A percentile compares a stretch with the other conserved stretches of the same genome.
Evolutionary conservation across 345 rosid species (phyloP).

Genomic region (Rhodamnia argentea): DNA sequence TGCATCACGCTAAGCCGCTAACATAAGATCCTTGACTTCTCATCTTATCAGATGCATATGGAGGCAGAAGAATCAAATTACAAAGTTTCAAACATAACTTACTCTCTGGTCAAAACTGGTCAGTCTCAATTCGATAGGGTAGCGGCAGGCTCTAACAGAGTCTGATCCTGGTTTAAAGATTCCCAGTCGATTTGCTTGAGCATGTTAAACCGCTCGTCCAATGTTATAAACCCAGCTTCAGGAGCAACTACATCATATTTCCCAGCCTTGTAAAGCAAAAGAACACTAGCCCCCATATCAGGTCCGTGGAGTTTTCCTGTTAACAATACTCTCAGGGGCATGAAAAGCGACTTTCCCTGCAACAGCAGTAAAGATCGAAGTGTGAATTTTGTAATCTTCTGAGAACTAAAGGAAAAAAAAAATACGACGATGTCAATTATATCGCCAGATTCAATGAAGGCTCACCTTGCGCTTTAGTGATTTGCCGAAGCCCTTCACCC

Average conservation of each 20-base stretch:
- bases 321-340: conserved; percentile 76
- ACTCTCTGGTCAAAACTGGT: background rate
- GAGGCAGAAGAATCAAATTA: background rate
- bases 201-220: conserved; percentile 55
- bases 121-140: conserved; percentile 9
- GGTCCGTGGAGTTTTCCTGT: conserved; percentile 95
- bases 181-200: conserved; percentile 62
- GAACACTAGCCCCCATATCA: conserved; percentile 62
- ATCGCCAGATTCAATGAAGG: background rate
- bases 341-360: conserved; percentile 89
- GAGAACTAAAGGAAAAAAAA: background rate
- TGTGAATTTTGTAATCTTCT: background rate
- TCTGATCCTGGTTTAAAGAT: conserved; percentile 34
- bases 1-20: background rate
- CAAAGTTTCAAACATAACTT: background rate
- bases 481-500: conserved; percentile 87
- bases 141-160: conserved; percentile 39
- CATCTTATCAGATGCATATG: background rate
- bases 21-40: background rate
- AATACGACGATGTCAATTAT: background rate
- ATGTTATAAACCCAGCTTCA: conserved; percentile 44
- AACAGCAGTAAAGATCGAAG: background rate
- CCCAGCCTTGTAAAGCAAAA: conserved; percentile 66
- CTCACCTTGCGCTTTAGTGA: conserved; percentile 68
- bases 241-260: conserved; percentile 37